phyloP scores from a whole-genome alignment of 2,329 filamentous ascomycete species.

The Paraphaeosphaeria sporulosa region DNA sequence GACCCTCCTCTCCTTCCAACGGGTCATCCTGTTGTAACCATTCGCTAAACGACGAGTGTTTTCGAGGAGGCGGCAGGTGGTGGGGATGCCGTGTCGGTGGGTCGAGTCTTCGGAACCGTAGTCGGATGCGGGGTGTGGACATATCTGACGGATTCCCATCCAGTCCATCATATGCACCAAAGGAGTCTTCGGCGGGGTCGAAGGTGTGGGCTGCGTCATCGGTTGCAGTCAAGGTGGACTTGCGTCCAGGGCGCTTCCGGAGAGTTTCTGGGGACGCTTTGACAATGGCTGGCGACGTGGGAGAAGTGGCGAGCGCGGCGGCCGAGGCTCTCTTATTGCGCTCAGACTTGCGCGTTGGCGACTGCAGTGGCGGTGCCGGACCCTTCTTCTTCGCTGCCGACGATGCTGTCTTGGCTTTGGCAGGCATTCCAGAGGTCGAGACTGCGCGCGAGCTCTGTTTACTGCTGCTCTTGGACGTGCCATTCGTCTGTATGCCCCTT shows the following conservation, averaged over 20 bases:
- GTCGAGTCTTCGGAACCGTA: conserved; percentile 61
- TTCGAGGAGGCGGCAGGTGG: conserved; percentile 55
- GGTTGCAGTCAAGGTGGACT: conserved; percentile 25
- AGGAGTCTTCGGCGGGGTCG: conserved; percentile 23
- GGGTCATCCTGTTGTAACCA: conserved; percentile 66
- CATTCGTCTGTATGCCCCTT: conserved; percentile 41
- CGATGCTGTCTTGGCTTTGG: conserved; percentile 29
- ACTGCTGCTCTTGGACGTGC: conserved; percentile 28
- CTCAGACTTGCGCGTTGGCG: conserved; percentile 44
- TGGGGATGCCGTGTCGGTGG: conserved; percentile 60
- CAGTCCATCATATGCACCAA: conserved; percentile 26
- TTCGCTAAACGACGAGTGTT: conserved; percentile 65
- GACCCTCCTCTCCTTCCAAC: conserved; percentile 52
- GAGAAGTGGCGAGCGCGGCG: conserved; percentile 24
- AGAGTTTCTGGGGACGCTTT: conserved; percentile 27
- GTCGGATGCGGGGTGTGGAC: conserved; percentile 49
- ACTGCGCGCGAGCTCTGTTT: conserved; percentile 34
- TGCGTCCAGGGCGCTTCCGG: conserved; percentile 34
- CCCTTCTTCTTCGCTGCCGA: conserved; percentile 31
- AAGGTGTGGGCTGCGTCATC: conserved; percentile 25
- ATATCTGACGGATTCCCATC: conserved; percentile 28
- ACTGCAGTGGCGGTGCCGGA: conserved; percentile 27
- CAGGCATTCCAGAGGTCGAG: conserved; percentile 19
- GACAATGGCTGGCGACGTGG: conserved; percentile 26
- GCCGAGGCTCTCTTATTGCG: conserved; percentile 37